These are phyloP conservation scores for Paecilomyces fulvus DNA, from an alignment of 2,329 filamentous ascomycete species.

Conservation along the genomic window DNA sequence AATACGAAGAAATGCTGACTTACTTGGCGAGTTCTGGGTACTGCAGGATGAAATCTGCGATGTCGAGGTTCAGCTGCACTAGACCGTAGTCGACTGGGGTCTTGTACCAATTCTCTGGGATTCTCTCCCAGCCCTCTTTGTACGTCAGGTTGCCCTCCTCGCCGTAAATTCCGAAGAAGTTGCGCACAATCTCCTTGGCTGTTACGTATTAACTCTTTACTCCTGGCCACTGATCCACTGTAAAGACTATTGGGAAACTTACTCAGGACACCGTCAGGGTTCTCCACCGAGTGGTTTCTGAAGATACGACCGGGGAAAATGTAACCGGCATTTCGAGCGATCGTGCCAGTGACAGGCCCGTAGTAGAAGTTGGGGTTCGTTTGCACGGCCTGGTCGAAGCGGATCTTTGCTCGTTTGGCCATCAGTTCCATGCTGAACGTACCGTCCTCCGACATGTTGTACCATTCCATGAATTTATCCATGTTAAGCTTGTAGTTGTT, in stretches of 20 bases:
- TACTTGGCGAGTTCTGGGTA: conserved; percentile 35
- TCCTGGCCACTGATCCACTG: neutral
- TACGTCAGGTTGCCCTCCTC: conserved; percentile 35
- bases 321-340: conserved; percentile 43
- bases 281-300: conserved; percentile 37
- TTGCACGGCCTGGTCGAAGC: conserved; percentile 41
- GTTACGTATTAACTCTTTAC: conserved; percentile 6
- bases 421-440: conserved; percentile 37
- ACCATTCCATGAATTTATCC: conserved; percentile 43
- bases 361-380: conserved; percentile 50
- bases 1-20: conserved; percentile 1
- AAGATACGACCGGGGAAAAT: conserved; percentile 38
- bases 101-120: conserved; percentile 48
- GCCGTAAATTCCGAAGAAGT: conserved; percentile 41
- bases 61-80: conserved; percentile 34
- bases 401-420: conserved; percentile 34
- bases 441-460: conserved; percentile 33
- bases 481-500: conserved; percentile 46
- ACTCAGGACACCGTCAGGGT: conserved; percentile 31
- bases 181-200: conserved; percentile 36
- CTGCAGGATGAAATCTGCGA: conserved; percentile 28
- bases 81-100: conserved; percentile 40
- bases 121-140: conserved; percentile 42
- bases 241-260: conserved; percentile 10
- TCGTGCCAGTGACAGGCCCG: conserved; percentile 43